Evolutionary conservation across 2,329 filamentous ascomycete species (phyloP).

Genomic region (Pseudogymnoascus verrucosus): DNA sequence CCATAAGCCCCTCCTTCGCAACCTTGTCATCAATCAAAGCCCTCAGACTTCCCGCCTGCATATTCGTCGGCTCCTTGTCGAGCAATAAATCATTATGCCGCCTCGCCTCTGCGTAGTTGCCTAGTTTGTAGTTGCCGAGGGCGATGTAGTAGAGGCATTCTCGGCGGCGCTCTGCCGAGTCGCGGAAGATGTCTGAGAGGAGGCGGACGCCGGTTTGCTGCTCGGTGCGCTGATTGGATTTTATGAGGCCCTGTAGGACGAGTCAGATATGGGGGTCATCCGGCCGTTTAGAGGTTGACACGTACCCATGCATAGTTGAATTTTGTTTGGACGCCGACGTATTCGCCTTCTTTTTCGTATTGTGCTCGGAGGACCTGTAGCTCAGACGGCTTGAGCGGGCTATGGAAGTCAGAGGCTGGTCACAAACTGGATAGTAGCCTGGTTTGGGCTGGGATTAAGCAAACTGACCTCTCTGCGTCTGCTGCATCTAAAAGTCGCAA

Average conservation of each 20-base stretch:
- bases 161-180: slow-evolving; percentile 81
- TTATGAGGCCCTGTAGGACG: slow-evolving; percentile 71
- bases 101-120: slow-evolving; percentile 91
- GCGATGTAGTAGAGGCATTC: slow-evolving; percentile 98
- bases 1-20: slow-evolving; percentile 85
- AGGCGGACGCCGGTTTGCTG: slow-evolving; percentile 92
- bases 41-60: slow-evolving; percentile 82
- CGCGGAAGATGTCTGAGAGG: slow-evolving; percentile 93
- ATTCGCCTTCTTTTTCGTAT: slow-evolving; percentile 95
- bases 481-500: slow-evolving; percentile 65
- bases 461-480: slow-evolving; percentile 80
- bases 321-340: slow-evolving; percentile 94
- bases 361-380: slow-evolving; percentile 87
- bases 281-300: slow-evolving; percentile 2
- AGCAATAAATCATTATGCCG: slow-evolving; percentile 90
- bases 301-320: slow-evolving; percentile 99
- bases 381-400: slow-evolving; percentile 83
- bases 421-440: background rate
- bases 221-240: slow-evolving; percentile 74
- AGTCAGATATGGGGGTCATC: background rate
- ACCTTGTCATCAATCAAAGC: slow-evolving; percentile 93
- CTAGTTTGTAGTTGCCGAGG: slow-evolving; percentile 95
- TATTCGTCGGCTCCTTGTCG: slow-evolving; percentile 82
- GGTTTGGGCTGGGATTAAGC: background rate
- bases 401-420: slow-evolving; percentile 31